A percentile compares a stretch with the other conserved stretches of the same genome.
Conservation (phyloP, 768 basidiomycete genomes). For the Leccinum boreale region DNA sequence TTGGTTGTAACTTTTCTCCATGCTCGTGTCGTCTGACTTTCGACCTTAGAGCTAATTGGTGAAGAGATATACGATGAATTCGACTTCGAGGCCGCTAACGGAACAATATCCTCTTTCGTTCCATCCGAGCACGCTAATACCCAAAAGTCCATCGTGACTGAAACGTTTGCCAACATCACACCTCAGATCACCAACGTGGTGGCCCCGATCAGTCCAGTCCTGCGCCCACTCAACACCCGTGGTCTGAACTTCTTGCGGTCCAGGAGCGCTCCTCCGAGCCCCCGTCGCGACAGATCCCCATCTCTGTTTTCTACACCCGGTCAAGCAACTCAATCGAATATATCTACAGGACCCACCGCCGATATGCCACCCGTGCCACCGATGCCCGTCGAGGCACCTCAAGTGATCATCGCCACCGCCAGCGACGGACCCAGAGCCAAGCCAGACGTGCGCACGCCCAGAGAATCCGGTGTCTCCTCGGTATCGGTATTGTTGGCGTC, state of each 20-base stretch:
- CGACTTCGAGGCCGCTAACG: conserved; percentile 71
- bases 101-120: conserved; percentile 45
- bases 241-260: conserved; percentile 52
- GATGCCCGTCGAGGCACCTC: not conserved
- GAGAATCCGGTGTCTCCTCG: conserved; percentile 22
- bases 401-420: not conserved
- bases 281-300: conserved; percentile 25
- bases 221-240: conserved; percentile 43
- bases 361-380: not conserved
- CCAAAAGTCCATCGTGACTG: conserved; percentile 30
- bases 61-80: conserved; percentile 94
- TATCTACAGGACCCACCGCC: not conserved
- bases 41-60: conserved; percentile 73
- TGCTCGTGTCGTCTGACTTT: not conserved
- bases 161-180: conserved; percentile 7
- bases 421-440: conserved; percentile 4
- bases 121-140: conserved; percentile 30
- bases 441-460: not conserved
- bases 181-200: conserved; percentile 5
- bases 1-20: conserved; percentile 23
- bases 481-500: not conserved
- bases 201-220: conserved; percentile 24
- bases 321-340: not conserved
- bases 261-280: conserved; percentile 56
- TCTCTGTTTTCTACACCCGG: conserved; percentile 6